Percentiles rank a stretch among this genome's conserved stretches.
phyloP scores from a whole-genome alignment of 2,329 filamentous ascomycete species.

The Hymenotorrendiella dingleyae region DNA sequence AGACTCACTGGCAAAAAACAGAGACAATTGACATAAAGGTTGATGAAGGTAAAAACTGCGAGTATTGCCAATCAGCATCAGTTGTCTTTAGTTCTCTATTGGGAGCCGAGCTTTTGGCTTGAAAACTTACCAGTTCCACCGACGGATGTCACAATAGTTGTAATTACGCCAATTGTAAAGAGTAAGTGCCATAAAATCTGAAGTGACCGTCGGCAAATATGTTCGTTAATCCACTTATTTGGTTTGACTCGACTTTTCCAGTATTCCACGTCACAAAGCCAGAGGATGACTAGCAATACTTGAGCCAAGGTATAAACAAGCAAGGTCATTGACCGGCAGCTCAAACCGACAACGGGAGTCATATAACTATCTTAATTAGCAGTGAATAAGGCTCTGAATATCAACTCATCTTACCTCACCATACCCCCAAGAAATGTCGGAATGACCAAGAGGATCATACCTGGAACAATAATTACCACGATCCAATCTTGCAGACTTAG shows the following conservation, averaged over 20 bases:
- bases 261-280: conserved; percentile 9
- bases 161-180: conserved; percentile 15
- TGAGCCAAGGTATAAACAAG: conserved; percentile 31
- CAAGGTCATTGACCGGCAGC: conserved; percentile 32
- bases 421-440: conserved; percentile 15
- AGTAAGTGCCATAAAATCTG: conserved; percentile 11
- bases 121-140: conserved; percentile 19
- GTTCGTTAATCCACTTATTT: conserved; percentile 9
- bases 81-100: no score
- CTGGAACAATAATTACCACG: conserved; percentile 3
- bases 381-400: conserved; percentile 32
- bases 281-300: conserved; percentile 25
- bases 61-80: no score
- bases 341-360: conserved; percentile 30
- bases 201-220: conserved; percentile 6
- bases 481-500: no score
- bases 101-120: conserved; percentile 4
- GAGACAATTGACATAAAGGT: no score
- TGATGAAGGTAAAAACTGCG: no score
- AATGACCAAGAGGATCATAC: conserved; percentile 13
- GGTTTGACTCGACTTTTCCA: conserved; percentile 8
- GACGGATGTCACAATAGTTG: conserved; percentile 13
- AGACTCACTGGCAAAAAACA: no score
- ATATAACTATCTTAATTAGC: no score
- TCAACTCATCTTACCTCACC: conserved; percentile 24